Evolutionary conservation across 2,329 filamentous ascomycete genomes (phyloP).

Genomic region (Aureobasidium mangrovei): DNA sequence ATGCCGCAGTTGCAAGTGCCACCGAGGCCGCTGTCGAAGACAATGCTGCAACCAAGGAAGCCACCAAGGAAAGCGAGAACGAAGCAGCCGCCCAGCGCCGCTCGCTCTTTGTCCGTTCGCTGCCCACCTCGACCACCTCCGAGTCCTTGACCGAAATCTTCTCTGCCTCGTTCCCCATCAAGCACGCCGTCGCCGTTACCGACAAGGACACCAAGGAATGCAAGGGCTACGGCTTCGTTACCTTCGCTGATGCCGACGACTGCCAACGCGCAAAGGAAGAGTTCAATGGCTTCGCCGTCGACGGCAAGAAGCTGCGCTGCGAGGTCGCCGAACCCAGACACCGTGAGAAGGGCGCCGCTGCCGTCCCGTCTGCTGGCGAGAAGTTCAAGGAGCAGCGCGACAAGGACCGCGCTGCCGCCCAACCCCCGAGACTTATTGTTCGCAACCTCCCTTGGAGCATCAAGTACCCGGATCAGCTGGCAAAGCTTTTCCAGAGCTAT

Average conservation of each 20-base stretch:
- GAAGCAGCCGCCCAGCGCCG: constrained; percentile 20
- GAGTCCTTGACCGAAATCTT: constrained; percentile 82
- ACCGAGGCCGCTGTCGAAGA: constrained; percentile 17
- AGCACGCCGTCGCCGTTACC: constrained; percentile 86
- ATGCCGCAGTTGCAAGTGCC: constrained; percentile 22
- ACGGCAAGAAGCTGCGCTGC: constrained; percentile 73
- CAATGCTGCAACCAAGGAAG: constrained; percentile 2
- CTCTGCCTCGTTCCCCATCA: constrained; percentile 87
- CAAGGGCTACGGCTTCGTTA: constrained; percentile 92
- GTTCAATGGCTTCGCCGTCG: constrained; percentile 67
- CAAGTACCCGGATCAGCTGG: constrained; percentile 73
- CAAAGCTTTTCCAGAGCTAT: constrained; percentile 71
- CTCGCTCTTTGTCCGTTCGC: constrained; percentile 80
- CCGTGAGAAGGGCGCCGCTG: constrained; percentile 40
- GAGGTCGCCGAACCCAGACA: constrained; percentile 83
- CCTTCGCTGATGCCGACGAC: constrained; percentile 89
- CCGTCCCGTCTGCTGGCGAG: constrained; percentile 14
- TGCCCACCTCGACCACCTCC: constrained; percentile 68
- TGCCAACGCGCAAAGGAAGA: constrained; percentile 71
- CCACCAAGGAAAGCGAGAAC: constrained; percentile 5
- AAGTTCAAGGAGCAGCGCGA: constrained; percentile 57
- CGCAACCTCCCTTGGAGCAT: constrained; percentile 95
- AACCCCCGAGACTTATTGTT: constrained; percentile 77
- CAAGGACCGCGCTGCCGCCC: constrained; percentile 54
- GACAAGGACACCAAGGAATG: constrained; percentile 81